Evolutionary conservation across 179 eudicot genomes (phyloP).

Genomic region (Spergularia azorica): DNA sequence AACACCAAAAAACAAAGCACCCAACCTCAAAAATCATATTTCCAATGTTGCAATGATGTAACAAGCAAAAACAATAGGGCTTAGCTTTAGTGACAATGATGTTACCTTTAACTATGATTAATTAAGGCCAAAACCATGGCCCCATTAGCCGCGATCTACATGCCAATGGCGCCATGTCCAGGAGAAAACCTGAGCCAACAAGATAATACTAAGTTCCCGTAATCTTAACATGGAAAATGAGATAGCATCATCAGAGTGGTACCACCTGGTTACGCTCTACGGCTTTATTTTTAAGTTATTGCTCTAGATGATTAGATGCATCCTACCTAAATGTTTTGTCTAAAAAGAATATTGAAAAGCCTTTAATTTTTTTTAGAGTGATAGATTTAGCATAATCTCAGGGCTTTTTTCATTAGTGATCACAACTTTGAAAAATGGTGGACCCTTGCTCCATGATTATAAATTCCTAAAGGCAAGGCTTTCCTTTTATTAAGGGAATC

Average conservation of each 20-base stretch:
- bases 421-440: constrained; percentile 32
- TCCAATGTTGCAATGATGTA: constrained; percentile 24
- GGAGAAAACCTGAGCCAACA: constrained; percentile 61
- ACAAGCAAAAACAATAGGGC: neutral
- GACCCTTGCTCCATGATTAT: constrained; percentile 33
- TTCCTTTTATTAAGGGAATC: constrained; percentile 6
- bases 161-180: constrained; percentile 80
- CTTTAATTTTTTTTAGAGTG: constrained; percentile 17
- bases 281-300: neutral
- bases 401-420: constrained; percentile 27
- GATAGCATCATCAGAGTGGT: neutral
- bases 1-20: constrained; percentile 15
- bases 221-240: neutral
- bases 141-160: constrained; percentile 48
- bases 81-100: constrained; percentile 25
- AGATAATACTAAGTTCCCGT: constrained; percentile 5
- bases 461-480: constrained; percentile 23
- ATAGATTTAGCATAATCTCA: constrained; percentile 34
- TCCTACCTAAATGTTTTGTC: constrained; percentile 22
- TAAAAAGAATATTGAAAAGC: constrained; percentile 24
- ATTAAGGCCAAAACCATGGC: constrained; percentile 2
- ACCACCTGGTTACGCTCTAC: neutral
- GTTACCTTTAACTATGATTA: constrained; percentile 36
- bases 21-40: constrained; percentile 22
- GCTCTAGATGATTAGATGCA: constrained; percentile 18